Base-by-base conservation (phyloP, 225 moss, liverwort and hornwort species). In the Polytrichum formosum region DNA sequence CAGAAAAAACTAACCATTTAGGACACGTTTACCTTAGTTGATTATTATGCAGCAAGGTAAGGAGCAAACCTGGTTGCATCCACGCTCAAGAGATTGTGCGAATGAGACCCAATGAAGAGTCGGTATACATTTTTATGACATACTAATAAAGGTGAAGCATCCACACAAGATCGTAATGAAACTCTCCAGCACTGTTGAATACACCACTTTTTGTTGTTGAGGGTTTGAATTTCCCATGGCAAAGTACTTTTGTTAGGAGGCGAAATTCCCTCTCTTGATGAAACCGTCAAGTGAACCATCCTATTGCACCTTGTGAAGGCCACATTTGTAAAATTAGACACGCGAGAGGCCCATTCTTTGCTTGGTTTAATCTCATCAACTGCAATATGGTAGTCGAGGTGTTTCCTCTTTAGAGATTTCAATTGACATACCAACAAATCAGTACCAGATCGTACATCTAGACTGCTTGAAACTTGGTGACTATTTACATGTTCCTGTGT, bases 81-180 rank as follows among this genome's bases (percentile, higher is more conserved):
- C 55, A 84, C 56, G 75, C 84, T 66, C 53, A 58, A 65, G 68
- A 80, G 74, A 28, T 53, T 74, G 63, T 80, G 80, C 17, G 77
- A 74, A 73, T 84, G 84, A 54, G 84, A 84, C 37, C 84, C 84
- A 30, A 84, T 77, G 61, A 84, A 84, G 35, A 84, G 37, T 19
- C 84, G 77, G 4, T 29, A 30, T 6, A 64, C 7, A 29, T 74
- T 72, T 21, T 60, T 66, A 27, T 77, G 77, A 37, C 71, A 63
- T 8, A 78, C 80, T 63, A 80, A 37, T 60, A 84, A 72, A 54
- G 84, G 84, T 70, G 84, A 84, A 26, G 80, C 80, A 75, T 84
- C 84, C n/a, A 84, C 75, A 74, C 84, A 84, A 59, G 84, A 77
- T 63, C 72, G 71, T 27, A 84, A 77, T 6, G 84, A 80, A 68